Conservation (phyloP, 345 rosid species). For the Hypericum perforatum region DNA sequence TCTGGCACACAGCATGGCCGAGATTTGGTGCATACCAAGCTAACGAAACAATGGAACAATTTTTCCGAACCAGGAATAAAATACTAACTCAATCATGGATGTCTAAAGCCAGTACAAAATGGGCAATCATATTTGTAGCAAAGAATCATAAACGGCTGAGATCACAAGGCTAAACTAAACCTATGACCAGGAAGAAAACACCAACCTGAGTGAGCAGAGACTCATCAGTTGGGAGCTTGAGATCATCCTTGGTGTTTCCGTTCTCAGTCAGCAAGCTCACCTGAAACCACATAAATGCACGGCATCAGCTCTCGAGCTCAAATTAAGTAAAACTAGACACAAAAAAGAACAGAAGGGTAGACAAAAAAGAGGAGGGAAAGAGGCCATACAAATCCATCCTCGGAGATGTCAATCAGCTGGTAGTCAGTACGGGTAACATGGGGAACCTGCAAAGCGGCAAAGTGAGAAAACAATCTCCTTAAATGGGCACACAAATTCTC, state of each 20-base stretch:
- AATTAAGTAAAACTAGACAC: too few relatives aligned
- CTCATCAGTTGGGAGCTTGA: slow-evolving; percentile 1
- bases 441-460: slow-evolving; percentile 1
- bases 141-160: too few relatives aligned
- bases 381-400: slow-evolving; percentile 5
- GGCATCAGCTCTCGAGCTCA: background rate
- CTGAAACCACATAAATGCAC: background rate
- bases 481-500: too few relatives aligned
- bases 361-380: background rate
- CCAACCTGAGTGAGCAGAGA: background rate
- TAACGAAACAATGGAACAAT: too few relatives aligned
- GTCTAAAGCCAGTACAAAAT: too few relatives aligned
- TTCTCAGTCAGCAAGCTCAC: slow-evolving; percentile 4
- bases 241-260: slow-evolving; percentile 5
- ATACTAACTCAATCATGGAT: too few relatives aligned
- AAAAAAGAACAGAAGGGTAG: background rate
- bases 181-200: too few relatives aligned
- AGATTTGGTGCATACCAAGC: too few relatives aligned
- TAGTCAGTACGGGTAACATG: slow-evolving; percentile 2
- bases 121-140: too few relatives aligned
- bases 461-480: background rate
- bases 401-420: slow-evolving; percentile 6
- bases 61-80: too few relatives aligned
- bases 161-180: too few relatives aligned
- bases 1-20: too few relatives aligned